Conservation (phyloP, 2,329 filamentous ascomycete species). For the Cordyceps cateniannulata region DNA sequence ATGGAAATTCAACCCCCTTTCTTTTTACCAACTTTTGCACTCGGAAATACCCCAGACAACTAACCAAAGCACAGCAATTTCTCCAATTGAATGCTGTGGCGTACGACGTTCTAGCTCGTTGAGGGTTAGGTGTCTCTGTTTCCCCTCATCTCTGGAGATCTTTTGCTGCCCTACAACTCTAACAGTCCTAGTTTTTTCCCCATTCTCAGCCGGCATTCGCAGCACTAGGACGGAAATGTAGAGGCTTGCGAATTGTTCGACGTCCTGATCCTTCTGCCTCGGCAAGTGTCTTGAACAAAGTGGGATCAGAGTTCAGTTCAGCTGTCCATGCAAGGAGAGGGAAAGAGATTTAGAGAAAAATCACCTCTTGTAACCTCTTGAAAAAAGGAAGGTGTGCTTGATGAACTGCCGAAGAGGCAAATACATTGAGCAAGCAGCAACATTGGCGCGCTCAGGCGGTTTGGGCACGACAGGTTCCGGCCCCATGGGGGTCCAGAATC, state of each 20-base stretch:
- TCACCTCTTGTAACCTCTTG: no score
- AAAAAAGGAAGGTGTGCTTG: no score
- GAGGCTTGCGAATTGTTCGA: not conserved
- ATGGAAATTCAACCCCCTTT: not conserved
- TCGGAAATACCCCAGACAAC: no score
- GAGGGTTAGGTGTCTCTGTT: not conserved
- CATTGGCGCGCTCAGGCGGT: no score
- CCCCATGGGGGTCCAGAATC: no score
- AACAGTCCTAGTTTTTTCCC: not conserved
- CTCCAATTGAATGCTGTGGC: not conserved
- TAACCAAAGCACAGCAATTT: not conserved
- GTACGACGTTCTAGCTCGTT: not conserved
- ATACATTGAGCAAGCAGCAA: no score
- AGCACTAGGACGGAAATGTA: not conserved
- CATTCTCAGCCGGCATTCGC: not conserved
- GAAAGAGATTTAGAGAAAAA: no score
- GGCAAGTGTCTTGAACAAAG: not conserved
- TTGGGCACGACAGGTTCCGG: no score
- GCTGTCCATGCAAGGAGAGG: no score
- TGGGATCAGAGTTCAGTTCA: no score
- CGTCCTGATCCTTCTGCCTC: not conserved
- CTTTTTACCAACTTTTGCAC: not conserved
- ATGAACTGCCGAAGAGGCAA: no score
- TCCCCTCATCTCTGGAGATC: slow-evolving; percentile 11
- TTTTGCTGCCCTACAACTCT: not conserved